A percentile compares a stretch with the other conserved stretches of the same genome.
Evolutionary conservation across 2,329 filamentous ascomycete genomes (phyloP).

Genomic region (Lasiodiplodia citricola): DNA sequence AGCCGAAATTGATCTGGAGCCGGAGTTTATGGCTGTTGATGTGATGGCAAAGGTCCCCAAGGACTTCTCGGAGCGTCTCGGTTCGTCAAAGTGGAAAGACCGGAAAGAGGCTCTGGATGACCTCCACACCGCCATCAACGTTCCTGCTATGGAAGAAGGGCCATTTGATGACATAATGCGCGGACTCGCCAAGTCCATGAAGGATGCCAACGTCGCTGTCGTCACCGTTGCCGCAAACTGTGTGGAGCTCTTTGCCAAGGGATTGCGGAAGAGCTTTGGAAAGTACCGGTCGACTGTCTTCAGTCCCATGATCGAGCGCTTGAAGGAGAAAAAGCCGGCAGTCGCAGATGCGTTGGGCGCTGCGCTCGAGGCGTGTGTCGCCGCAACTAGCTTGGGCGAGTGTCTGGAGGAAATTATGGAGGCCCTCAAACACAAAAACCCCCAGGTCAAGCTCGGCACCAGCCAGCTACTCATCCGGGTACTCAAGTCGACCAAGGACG

Average conservation of each 20-base stretch:
- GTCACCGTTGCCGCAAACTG: slow-evolving; percentile 93
- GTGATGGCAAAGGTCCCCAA: slow-evolving; percentile 80
- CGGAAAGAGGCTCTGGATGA: slow-evolving; percentile 92
- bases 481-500: slow-evolving; percentile 79
- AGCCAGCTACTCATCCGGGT: slow-evolving; percentile 92
- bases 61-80: slow-evolving; percentile 81
- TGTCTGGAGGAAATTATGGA: slow-evolving; percentile 90
- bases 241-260: slow-evolving; percentile 86
- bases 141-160: slow-evolving; percentile 89
- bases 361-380: slow-evolving; percentile 76
- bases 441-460: slow-evolving; percentile 94
- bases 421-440: slow-evolving; percentile 91
- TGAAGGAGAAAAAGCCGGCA: slow-evolving; percentile 95
- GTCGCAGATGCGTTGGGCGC: slow-evolving; percentile 87
- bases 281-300: slow-evolving; percentile 84
- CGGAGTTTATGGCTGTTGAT: slow-evolving; percentile 79
- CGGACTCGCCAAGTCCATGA: slow-evolving; percentile 93
- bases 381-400: slow-evolving; percentile 74
- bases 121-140: slow-evolving; percentile 75
- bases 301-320: slow-evolving; percentile 87
- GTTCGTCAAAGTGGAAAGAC: slow-evolving; percentile 97
- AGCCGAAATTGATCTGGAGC: slow-evolving; percentile 72
- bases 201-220: slow-evolving; percentile 95
- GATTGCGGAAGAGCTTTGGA: slow-evolving; percentile 75
- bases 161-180: slow-evolving; percentile 85